Evolutionary conservation across 257 asterid genomes (phyloP).

Genomic region (Solanum medicagineum): DNA sequence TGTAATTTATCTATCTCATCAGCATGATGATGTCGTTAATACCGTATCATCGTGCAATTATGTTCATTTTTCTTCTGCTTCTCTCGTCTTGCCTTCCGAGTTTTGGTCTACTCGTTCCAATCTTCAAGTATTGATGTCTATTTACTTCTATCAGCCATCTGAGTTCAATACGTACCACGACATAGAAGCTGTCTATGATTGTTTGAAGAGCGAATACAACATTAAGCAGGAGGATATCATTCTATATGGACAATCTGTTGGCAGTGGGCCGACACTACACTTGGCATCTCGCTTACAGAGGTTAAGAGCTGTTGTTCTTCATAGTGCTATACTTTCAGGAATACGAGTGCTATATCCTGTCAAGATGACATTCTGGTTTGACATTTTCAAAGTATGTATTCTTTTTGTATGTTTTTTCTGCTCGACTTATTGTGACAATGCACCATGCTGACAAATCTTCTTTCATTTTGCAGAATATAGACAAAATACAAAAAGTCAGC

Average conservation of each 20-base stretch:
- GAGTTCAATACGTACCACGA: constrained; percentile 89
- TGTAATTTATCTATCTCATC: not conserved
- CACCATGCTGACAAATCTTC: not conserved
- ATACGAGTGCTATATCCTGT: constrained; percentile 88
- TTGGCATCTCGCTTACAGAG: constrained; percentile 68
- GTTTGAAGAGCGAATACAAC: constrained; percentile 69
- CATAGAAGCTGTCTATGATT: constrained; percentile 84
- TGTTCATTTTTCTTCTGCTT: not conserved
- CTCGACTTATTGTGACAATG: not conserved
- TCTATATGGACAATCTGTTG: constrained; percentile 95
- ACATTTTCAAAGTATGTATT: constrained; percentile 71
- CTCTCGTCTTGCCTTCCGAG: not conserved
- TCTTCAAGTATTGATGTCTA: not conserved
- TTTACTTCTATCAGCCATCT: constrained; percentile 58
- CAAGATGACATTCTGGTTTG: constrained; percentile 97
- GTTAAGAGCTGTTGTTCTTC: constrained; percentile 86
- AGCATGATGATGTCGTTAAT: not conserved
- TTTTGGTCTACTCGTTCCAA: not conserved
- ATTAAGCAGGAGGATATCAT: constrained; percentile 91
- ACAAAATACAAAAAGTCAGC: constrained; percentile 73
- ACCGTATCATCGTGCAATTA: not conserved
- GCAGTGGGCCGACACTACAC: constrained; percentile 94
- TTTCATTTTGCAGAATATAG: constrained; percentile 65
- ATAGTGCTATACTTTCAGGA: constrained; percentile 98
- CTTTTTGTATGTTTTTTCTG: not conserved